Evolutionary conservation across 2,329 filamentous ascomycete species (phyloP).

Genomic region (Trichoderma sp.): DNA sequence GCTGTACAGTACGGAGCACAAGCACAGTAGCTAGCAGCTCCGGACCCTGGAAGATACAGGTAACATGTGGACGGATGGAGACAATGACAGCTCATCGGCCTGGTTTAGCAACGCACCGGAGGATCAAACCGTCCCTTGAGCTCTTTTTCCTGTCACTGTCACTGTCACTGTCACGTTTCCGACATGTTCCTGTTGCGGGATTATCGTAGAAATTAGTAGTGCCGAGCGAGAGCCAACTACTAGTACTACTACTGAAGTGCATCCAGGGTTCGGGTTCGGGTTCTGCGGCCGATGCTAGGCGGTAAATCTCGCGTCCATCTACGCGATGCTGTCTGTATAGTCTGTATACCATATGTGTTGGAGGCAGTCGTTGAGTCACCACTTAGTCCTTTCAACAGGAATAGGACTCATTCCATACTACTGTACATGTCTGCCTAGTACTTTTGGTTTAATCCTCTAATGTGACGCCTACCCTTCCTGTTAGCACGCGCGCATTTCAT

Average conservation of each 20-base stretch:
- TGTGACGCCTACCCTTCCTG: neutral
- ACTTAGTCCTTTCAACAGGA: neutral
- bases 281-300: neutral
- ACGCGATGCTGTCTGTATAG: neutral
- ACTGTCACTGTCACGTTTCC: neutral
- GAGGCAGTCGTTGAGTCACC: neutral
- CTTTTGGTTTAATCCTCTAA: neutral
- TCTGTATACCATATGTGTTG: neutral
- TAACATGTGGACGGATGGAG: constrained; percentile 6
- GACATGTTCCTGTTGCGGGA: neutral
- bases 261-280: neutral
- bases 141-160: no score
- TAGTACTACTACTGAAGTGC: neutral
- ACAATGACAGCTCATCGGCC: neutral
- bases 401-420: neutral
- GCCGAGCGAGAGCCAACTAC: no score
- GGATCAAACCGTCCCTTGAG: neutral
- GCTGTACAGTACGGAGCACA: no score
- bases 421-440: no score
- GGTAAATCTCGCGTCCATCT: neutral
- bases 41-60: neutral
- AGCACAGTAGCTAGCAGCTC: neutral
- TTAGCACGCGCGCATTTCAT: neutral
- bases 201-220: neutral
- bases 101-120: neutral